Conservation (phyloP, 352 stramenopile genomes). For the Pythium monospermum region DNA sequence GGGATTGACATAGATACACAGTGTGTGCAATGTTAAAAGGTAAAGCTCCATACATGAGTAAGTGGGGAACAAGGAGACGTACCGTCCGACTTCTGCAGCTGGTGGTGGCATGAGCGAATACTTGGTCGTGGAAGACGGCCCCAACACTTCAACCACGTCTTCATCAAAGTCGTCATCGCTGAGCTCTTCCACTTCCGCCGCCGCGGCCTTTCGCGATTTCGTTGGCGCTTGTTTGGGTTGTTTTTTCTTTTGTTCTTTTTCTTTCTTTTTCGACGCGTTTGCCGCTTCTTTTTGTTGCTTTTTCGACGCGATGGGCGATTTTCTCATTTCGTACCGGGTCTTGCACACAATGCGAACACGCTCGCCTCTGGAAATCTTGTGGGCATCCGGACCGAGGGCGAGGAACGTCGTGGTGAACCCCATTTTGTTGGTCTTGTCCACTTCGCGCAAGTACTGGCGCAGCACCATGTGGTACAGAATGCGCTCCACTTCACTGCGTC, state of each 20-base stretch:
- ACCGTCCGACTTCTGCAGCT: slow-evolving; percentile 49
- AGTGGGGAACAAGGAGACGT: slow-evolving; percentile 9
- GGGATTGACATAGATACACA: too few relatives aligned
- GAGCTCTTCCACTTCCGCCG: too few relatives aligned
- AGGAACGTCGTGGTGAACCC: slow-evolving; percentile 84
- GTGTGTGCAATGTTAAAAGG: too few relatives aligned
- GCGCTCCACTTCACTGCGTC: slow-evolving; percentile 73
- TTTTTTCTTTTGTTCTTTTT: too few relatives aligned
- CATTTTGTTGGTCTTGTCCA: slow-evolving; percentile 77
- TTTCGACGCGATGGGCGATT: slow-evolving; percentile 24
- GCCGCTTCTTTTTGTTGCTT: slow-evolving; percentile 17
- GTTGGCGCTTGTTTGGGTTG: too few relatives aligned
- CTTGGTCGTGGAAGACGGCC: slow-evolving; percentile 18
- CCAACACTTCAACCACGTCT: slow-evolving; percentile 47
- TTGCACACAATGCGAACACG: slow-evolving; percentile 77
- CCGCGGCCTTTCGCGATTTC: too few relatives aligned
- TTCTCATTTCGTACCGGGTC: slow-evolving; percentile 43
- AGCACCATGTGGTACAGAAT: slow-evolving; percentile 88
- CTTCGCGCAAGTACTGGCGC: slow-evolving; percentile 73
- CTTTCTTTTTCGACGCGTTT: slow-evolving; percentile 27
- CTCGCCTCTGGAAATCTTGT: slow-evolving; percentile 54
- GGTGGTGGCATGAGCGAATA: slow-evolving; percentile 52
- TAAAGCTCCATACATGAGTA: too few relatives aligned
- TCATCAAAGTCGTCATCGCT: slow-evolving; percentile 45
- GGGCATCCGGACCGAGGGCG: slow-evolving; percentile 44